Evolutionary conservation across 2,329 filamentous ascomycete species (phyloP), one percentile per base, ranked within the genome.

Genomic region (Epichloe typhina): DNA sequence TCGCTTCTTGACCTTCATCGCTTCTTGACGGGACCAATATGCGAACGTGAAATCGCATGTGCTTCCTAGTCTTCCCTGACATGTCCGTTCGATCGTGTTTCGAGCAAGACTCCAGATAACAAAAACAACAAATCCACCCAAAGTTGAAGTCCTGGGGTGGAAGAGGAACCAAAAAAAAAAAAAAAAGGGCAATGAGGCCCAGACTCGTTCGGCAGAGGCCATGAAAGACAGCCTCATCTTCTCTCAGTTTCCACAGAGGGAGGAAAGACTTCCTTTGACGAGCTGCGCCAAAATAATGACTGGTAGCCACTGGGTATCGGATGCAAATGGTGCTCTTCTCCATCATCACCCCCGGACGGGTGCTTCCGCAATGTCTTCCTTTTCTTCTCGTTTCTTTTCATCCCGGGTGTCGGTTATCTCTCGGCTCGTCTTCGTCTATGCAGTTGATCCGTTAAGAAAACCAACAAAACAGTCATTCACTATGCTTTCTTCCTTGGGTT

Each of bases 261-360:
- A 38, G 7, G 5, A 7, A 19, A 43, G 33, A 12, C 7, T 36
- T 7, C 26, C 33, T 17, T 39, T 19, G 17, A 15, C 11, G 15
- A 38, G 19, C 48, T 31, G n/a, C 21, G 7, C 19, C 21, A 44
- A 13, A 39, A 38, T 21, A 45, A 45, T 35, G 48, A 40, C 42
- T 40, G 41, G 36, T 45, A 39, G 41, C 33, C 42, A 50, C 41
- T 44, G 48, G 35, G 35, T 50, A 50, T 50, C 48, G 36, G 39
- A 50, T 31, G 41, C 48, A 44, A 40, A 40, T 5, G 19, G 3
- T 46, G 15, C 35, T 45, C 21, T 46, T 46, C n/a, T 35, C 39
- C 36, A 42, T 21, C 36, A n/a, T 8, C 26, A 19, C 21, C 21
- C 4, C 15, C 5, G 3, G 19, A n/a, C 23, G n/a, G 5, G n/a